Evolutionary conservation across 148 eudicot species (phyloP), one percentile per base, ranked within the genome.

Genomic region (Oxyria digyna): DNA sequence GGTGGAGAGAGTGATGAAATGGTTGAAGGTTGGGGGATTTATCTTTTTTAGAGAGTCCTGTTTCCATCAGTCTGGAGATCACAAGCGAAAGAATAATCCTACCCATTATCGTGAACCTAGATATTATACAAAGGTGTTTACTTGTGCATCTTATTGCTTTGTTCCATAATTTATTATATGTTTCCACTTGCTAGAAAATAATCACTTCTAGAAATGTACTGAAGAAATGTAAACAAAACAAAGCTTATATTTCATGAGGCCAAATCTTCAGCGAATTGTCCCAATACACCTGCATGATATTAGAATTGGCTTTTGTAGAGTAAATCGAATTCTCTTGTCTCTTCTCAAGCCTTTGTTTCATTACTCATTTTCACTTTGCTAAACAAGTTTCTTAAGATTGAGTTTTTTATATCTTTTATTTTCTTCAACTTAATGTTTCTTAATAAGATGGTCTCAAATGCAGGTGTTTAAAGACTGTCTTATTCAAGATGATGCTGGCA

Each of bases 91-190:
- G 77, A 80, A 57, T 76, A 91, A 95, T 65, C 99, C 99, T 4
- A 95, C 99, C n/a, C 99, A 95, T 82, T 91, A 95, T 74, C 91
- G 99, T 35, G 91, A 91, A 70, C 99, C 97, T 45, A 84, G 97
- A 77, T 88, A 74, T 45, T 95, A 95, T 70, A 88, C 97, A 41
- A 91, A 91, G 99, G 99, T 94, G 55, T 33, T 59, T 59, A 17
- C 37, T 59, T 59, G 35, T 15, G 37, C 9, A 59, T 59, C 38
- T 11, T 13, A 21, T 4, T 9, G n/a, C 2, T 4, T 27, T 3
- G 26, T 55, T 55, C 11, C 33, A 27, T 13, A 12, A 27, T 14
- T 59, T 3, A 15, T 59, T 59, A 59, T 27, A 27, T 59, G 0
- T 27, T 27, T 59, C 18, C 35, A 26, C 65, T 14, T 59, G 6